These are phyloP conservation scores for Cucurbita argyrosperma DNA, from an alignment of 306 rosid genomes.

Conservation along the genomic window DNA sequence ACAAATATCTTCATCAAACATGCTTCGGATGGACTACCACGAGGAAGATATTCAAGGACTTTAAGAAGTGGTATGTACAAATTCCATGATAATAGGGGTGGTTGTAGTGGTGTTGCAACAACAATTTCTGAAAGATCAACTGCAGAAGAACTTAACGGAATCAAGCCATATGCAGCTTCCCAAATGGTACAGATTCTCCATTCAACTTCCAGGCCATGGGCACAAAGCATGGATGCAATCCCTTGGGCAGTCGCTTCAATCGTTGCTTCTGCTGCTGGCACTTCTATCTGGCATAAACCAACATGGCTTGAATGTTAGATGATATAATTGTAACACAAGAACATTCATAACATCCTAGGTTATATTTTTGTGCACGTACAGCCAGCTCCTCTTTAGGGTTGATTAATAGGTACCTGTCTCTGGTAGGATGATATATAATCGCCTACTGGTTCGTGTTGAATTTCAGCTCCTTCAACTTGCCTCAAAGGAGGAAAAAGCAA, in stretches of 20 bases:
- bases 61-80: slow-evolving; percentile 87
- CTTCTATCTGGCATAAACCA: slow-evolving; percentile 52
- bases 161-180: slow-evolving; percentile 99
- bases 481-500: slow-evolving; percentile 87
- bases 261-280: slow-evolving; percentile 89
- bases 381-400: neutral
- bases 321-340: neutral
- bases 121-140: slow-evolving; percentile 96
- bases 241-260: slow-evolving; percentile 99
- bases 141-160: slow-evolving; percentile 85
- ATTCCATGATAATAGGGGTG: slow-evolving; percentile 88
- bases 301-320: neutral
- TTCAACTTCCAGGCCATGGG: slow-evolving; percentile 99
- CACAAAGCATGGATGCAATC: slow-evolving; percentile 93
- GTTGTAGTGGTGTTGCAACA: slow-evolving; percentile 85
- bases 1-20: slow-evolving; percentile 97
- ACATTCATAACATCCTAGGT: neutral
- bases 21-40: slow-evolving; percentile 99
- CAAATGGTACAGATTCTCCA: slow-evolving; percentile 99
- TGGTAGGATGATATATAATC: slow-evolving; percentile 69
- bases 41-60: slow-evolving; percentile 96
- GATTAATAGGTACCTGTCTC: slow-evolving; percentile 48
- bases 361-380: neutral
- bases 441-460: slow-evolving; percentile 71
- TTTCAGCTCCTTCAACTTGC: slow-evolving; percentile 87